Evolutionary conservation across 2,329 filamentous ascomycete genomes (phyloP), one percentile per base, ranked within the genome.

Genomic region (Diaporthe vaccinii): DNA sequence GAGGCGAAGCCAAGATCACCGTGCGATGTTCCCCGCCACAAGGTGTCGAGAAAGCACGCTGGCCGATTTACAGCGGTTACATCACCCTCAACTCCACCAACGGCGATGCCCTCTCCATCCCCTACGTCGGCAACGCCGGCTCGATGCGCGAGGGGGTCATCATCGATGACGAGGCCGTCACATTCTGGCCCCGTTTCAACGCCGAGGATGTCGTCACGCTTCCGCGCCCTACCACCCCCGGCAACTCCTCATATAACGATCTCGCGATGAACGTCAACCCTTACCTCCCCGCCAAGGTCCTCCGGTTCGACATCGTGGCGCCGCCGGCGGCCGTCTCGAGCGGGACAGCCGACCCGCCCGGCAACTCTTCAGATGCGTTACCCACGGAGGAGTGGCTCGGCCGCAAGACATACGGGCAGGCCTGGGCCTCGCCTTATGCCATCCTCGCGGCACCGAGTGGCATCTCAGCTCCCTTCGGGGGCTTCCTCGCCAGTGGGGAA

Each of bases 21-120:
- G 20, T 61, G 34, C 57, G 34, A 15, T 61, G 57, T 2, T 8
- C 22, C 1, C 34, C 34, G 34, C 57, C 57, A 25, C 34, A 39
- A 25, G 57, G 34, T 2, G 57, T 61, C 22, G 57, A 61, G 1
- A 61, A 61, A 25, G 57, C 57, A 15, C 57, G 57, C 22, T 61
- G 57, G 57, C 34, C 57, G 22, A 61, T 61, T 7, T 61, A 61
- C 57, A 61, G 34, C 57, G 57, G 57, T 25, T 61, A 61, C 34
- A 41, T 61, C 34, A 61, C 57, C 7, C 57, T 61, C 57, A 61
- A 61, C 57, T 61, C 57, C 9, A 61, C 34, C 2, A 61, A 61
- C 57, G 57, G 57, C 34, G 34, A 61, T 15, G 5, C 34, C 34
- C 34, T 61, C 34, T 61, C 57, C 34, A 41, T 61, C 34, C 57